These are phyloP conservation scores for Phoma sp. DNA, from an alignment of 2,329 filamentous ascomycete genomes.

Conservation along the genomic window DNA sequence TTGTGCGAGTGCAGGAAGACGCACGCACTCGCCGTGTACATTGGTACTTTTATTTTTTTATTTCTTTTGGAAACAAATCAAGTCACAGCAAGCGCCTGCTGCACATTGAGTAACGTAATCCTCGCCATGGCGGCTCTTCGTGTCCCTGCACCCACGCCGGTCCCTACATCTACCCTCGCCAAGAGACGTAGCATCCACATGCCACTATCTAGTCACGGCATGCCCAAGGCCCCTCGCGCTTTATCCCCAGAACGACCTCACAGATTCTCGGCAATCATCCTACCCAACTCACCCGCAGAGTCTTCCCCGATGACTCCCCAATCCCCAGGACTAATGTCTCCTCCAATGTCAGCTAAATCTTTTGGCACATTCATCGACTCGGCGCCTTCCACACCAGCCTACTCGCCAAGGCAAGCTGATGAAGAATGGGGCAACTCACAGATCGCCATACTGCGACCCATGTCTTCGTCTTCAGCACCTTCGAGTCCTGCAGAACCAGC, in stretches of 20 bases:
- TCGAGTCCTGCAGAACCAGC: conserved; percentile 38
- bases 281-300: conserved; percentile 22
- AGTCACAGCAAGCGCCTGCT: conserved; percentile 17
- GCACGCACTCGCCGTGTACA: conserved; percentile 2
- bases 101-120: conserved; percentile 13
- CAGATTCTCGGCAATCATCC: conserved; percentile 35
- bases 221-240: conserved; percentile 41
- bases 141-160: conserved; percentile 31
- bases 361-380: conserved; percentile 48
- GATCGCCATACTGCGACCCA: conserved; percentile 37
- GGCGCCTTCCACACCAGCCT: conserved; percentile 47
- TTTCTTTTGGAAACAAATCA: conserved; percentile 1
- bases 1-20: conserved; percentile 1
- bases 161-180: conserved; percentile 27
- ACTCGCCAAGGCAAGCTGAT: conserved; percentile 36
- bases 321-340: conserved; percentile 36
- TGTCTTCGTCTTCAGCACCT: conserved; percentile 34
- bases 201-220: conserved; percentile 41
- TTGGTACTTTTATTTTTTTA: neutral
- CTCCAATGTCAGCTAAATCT: conserved; percentile 45
- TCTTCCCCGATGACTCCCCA: conserved; percentile 31
- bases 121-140: conserved; percentile 30
- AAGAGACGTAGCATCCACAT: conserved; percentile 30
- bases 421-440: conserved; percentile 38
- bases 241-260: conserved; percentile 37